phyloP scores from a whole-genome alignment of 108 stramenopile genomes.

The Mediolabrus comicus region DNA sequence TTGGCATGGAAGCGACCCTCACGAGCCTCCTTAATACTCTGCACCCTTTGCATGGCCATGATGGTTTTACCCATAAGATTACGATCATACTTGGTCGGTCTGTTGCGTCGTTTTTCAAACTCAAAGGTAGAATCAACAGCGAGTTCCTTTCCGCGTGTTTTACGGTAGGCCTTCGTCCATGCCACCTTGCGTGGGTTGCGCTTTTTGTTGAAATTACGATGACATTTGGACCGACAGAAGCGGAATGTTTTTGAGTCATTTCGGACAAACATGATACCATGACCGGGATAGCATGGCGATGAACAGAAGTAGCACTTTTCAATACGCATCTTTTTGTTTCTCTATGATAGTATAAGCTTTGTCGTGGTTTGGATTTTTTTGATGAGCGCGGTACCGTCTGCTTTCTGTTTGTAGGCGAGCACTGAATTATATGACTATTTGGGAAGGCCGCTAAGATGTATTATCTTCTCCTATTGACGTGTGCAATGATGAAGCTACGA shows the following conservation, averaged over 20 bases:
- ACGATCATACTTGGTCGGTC: constrained; percentile 97
- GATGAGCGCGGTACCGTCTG: too few relatives aligned
- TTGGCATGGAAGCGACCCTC: constrained; percentile 86
- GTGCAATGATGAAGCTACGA: too few relatives aligned
- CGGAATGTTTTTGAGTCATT: constrained; percentile 99
- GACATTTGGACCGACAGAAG: constrained; percentile 99
- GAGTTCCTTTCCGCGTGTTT: constrained; percentile 95
- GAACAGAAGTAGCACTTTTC: constrained; percentile 98
- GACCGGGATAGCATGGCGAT: constrained; percentile 97
- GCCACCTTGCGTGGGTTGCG: constrained; percentile 98
- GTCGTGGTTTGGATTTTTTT: too few relatives aligned
- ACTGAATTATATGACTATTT: too few relatives aligned
- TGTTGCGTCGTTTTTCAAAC: constrained; percentile 97
- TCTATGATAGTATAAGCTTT: too few relatives aligned
- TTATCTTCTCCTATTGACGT: too few relatives aligned
- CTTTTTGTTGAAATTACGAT: constrained; percentile 98
- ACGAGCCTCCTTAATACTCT: constrained; percentile 82
- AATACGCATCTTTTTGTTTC: constrained; percentile 89
- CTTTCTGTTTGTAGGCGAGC: too few relatives aligned
- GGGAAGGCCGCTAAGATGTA: too few relatives aligned
- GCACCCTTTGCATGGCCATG: constrained; percentile 94
- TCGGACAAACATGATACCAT: constrained; percentile 97
- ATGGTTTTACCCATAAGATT: constrained; percentile 97
- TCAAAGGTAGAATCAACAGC: constrained; percentile 97
- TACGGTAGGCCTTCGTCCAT: constrained; percentile 99